Conservation (phyloP, 176 grass and related monocot genomes). For the Guadua angustifolia region DNA sequence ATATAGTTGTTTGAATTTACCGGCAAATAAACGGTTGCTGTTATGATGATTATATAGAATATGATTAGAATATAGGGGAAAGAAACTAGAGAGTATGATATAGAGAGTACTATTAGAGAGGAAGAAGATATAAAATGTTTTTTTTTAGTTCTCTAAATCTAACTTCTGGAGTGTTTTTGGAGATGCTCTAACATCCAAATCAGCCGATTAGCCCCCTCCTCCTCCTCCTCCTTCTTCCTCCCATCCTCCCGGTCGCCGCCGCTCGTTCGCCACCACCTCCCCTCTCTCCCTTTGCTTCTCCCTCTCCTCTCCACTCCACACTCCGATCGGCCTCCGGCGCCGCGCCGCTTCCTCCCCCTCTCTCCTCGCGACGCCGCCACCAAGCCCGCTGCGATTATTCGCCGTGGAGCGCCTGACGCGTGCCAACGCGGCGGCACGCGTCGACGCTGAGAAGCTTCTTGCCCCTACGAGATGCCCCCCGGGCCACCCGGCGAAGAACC, state of each 20-base stretch:
- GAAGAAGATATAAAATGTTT: no score
- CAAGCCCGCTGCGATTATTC: conserved; percentile 20
- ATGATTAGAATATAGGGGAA: no score
- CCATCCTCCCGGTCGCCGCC: conserved; percentile 40
- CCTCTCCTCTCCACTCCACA: neutral
- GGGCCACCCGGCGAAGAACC: conserved; percentile 26
- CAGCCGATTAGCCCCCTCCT: conserved; percentile 39
- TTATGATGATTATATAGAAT: no score
- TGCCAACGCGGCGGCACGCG: neutral
- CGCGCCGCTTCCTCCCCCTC: neutral
- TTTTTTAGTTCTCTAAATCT: no score
- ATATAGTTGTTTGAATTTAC: no score
- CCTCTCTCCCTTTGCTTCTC: neutral
- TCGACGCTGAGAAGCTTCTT: neutral
- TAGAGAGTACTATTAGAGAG: no score
- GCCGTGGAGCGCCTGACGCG: conserved; percentile 30
- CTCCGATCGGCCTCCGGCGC: neutral
- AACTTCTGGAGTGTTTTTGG: no score
- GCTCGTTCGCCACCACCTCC: conserved; percentile 23
- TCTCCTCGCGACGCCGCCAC: conserved; percentile 22
- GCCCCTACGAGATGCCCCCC: neutral
- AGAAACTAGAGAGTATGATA: no score
- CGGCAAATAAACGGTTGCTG: no score
- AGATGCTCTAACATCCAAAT: no score
- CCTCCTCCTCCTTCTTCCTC: neutral